Evolutionary conservation across 495 filamentous ascomycete genomes (phyloP).

Genomic region (Tuber brumale): DNA sequence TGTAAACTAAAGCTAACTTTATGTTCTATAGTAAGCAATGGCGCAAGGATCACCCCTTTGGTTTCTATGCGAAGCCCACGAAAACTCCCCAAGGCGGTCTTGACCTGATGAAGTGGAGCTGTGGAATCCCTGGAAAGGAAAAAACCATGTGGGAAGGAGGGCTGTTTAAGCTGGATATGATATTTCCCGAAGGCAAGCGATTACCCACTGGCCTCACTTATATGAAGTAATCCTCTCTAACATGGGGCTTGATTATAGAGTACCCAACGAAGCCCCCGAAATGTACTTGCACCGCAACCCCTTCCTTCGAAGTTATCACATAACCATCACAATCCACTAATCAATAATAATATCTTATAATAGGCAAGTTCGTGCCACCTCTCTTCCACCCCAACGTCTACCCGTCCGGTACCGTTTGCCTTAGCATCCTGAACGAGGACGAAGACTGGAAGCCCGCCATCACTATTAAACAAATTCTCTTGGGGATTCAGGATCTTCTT

Average conservation of each 20-base stretch:
- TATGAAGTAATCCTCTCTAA: conserved; percentile 10
- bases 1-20: conserved; percentile 16
- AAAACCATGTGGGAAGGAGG: conserved; percentile 96
- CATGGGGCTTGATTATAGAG: conserved; percentile 52
- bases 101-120: conserved; percentile 94
- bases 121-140: conserved; percentile 88
- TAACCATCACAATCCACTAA: background rate
- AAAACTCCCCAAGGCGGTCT: conserved; percentile 72
- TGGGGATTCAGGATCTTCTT: conserved; percentile 90
- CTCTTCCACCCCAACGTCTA: conserved; percentile 99
- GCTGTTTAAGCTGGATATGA: conserved; percentile 84
- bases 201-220: conserved; percentile 16
- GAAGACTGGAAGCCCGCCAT: conserved; percentile 98
- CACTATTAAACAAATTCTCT: conserved; percentile 92
- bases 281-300: conserved; percentile 54
- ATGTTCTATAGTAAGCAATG: conserved; percentile 70
- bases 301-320: background rate
- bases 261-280: conserved; percentile 99
- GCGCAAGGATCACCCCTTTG: conserved; percentile 94
- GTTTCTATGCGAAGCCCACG: conserved; percentile 86
- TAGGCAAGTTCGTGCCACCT: conserved; percentile 93
- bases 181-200: conserved; percentile 83
- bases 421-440: conserved; percentile 97
- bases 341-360: conserved; percentile 7
- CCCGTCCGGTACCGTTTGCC: conserved; percentile 92